These are phyloP conservation scores for Chenopodium berlandieri DNA, from an alignment of 148 eudicot species.

Conservation along the genomic window DNA sequence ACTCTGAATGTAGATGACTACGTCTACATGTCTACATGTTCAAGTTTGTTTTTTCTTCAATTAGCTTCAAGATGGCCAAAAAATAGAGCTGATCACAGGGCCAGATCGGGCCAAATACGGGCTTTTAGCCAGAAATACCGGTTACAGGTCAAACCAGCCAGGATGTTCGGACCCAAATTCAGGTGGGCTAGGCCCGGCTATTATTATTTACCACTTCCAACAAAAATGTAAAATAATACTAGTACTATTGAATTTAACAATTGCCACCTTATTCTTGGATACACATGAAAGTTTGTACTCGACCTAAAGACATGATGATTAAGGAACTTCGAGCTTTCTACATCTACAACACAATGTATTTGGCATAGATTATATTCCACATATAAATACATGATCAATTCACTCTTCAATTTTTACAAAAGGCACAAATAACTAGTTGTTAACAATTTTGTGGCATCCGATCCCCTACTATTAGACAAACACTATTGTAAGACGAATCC, in stretches of 20 bases:
- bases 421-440: conserved; percentile 16
- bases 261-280: background rate
- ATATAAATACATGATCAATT: conserved; percentile 12
- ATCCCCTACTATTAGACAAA: background rate
- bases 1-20: no score
- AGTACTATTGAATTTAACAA: no score
- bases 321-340: background rate
- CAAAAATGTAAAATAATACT: background rate
- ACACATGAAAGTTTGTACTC: background rate
- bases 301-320: background rate
- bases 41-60: no score
- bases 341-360: background rate
- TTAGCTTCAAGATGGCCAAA: no score
- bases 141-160: no score
- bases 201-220: no score
- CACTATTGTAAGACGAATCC: background rate
- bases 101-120: no score
- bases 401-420: conserved; percentile 25
- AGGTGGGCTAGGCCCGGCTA: no score
- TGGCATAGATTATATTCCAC: background rate
- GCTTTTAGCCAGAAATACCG: no score
- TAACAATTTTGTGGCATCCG: conserved; percentile 12
- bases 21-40: no score
- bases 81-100: no score
- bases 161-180: no score